Evolutionary conservation across 768 basidiomycete genomes (phyloP).

Genomic region (Lactifluus echinatus): DNA sequence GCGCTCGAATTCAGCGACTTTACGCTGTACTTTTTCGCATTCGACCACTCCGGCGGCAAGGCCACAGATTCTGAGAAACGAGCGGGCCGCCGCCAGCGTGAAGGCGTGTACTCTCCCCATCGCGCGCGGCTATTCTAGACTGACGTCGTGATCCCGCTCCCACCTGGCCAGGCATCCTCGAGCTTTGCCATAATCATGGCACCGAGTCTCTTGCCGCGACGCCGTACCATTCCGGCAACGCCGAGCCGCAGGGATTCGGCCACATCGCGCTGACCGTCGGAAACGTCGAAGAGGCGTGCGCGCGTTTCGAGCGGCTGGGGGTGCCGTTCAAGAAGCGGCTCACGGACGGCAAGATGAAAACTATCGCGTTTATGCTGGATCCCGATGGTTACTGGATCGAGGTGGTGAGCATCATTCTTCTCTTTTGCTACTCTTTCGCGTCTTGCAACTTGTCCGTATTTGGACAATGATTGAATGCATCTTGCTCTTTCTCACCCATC

Average conservation of each 20-base stretch:
- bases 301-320: slow-evolving; percentile 68
- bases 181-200: slow-evolving; percentile 86
- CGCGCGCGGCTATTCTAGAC: not conserved
- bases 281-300: slow-evolving; percentile 75
- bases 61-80: slow-evolving; percentile 46
- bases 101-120: slow-evolving; percentile 39
- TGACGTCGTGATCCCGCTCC: not conserved
- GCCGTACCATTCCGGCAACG: slow-evolving; percentile 82
- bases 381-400: slow-evolving; percentile 50
- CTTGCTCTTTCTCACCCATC: not conserved
- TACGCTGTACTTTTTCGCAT: slow-evolving; percentile 83
- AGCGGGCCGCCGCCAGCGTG: slow-evolving; percentile 44
- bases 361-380: slow-evolving; percentile 80
- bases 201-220: slow-evolving; percentile 77
- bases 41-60: slow-evolving; percentile 46
- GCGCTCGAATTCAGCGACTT: slow-evolving; percentile 52
- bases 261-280: slow-evolving; percentile 85
- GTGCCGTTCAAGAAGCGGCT: slow-evolving; percentile 85
- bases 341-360: slow-evolving; percentile 76
- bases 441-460: not conserved
- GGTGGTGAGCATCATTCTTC: slow-evolving; percentile 9
- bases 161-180: slow-evolving; percentile 51
- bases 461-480: not conserved
- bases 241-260: slow-evolving; percentile 74
- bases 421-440: not conserved